phyloP scores from a whole-genome alignment of 352 stramenopile species.

The Saprolegnia diclina region DNA sequence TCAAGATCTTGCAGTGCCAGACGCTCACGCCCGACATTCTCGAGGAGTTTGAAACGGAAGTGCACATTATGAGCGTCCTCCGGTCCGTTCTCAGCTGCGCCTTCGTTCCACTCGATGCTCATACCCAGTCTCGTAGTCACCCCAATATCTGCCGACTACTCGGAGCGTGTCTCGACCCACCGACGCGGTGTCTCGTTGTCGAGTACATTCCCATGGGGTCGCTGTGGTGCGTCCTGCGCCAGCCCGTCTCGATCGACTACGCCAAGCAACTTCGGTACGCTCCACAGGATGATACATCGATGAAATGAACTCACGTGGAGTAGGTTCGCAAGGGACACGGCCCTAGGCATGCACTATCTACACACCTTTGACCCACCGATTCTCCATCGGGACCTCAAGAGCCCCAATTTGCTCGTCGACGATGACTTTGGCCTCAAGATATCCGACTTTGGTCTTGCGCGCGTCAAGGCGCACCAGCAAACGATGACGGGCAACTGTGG shows the following conservation, averaged over 20 bases:
- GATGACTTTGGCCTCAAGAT: slow-evolving; percentile 81
- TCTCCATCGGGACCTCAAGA: slow-evolving; percentile 83
- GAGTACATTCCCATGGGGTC: slow-evolving; percentile 77
- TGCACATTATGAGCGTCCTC: slow-evolving; percentile 88
- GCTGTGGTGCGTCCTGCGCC: slow-evolving; percentile 80
- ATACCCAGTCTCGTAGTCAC: slow-evolving; percentile 39
- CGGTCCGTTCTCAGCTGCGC: slow-evolving; percentile 37
- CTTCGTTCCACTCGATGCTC: background rate
- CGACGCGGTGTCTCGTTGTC: slow-evolving; percentile 78
- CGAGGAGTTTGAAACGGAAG: slow-evolving; percentile 82
- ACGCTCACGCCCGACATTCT: slow-evolving; percentile 77
- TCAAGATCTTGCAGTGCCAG: slow-evolving; percentile 83
- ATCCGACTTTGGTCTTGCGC: slow-evolving; percentile 82
- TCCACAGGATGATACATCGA: background rate
- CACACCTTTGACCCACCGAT: slow-evolving; percentile 83
- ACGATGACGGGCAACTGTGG: slow-evolving; percentile 85
- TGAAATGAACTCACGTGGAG: background rate
- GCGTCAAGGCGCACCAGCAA: slow-evolving; percentile 77
- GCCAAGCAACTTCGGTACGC: slow-evolving; percentile 61
- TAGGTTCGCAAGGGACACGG: slow-evolving; percentile 74
- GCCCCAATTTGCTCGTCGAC: slow-evolving; percentile 75
- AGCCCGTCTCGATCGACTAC: slow-evolving; percentile 66
- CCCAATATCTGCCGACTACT: slow-evolving; percentile 84
- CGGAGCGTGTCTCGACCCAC: slow-evolving; percentile 71
- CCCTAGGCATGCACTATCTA: slow-evolving; percentile 83